Evolutionary conservation across 2,329 filamentous ascomycete species (phyloP), one percentile per base, ranked within the genome.

Genomic region (Neurospora sp.): DNA sequence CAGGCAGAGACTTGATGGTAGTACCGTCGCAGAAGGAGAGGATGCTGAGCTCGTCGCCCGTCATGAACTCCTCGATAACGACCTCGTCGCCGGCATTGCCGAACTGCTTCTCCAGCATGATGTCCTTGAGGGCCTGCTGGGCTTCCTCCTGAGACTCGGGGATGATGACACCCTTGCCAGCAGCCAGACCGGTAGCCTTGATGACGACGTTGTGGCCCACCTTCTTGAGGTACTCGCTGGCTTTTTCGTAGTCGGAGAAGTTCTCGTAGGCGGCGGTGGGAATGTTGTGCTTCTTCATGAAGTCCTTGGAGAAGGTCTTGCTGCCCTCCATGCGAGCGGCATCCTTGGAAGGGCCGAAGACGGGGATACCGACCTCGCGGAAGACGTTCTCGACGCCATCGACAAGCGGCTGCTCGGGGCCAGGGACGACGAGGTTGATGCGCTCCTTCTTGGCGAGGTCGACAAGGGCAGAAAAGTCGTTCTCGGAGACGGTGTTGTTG

Each of bases 261-360:
- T 96, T 97, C 80, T 91, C 88, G 82, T 97, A 98, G 46, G 87
- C 89, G 17, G 96, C 96, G 0, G 96, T 98, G 43, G 95, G 94
- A 76, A 99, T 97, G 76, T 87, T 86, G 82, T 97, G 89, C 74
- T 90, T 89, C 80, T 91, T 90, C 96, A 98, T 99, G 78, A 98
- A 98, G 80, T 98, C 94, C 80, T 99, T 99, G 72, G 92, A 93
- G 80, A 96, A 98, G 11, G 95, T 92, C 84, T 99, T 99, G 82
- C 92, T 96, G 71, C 96, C 96, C 81, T 99, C 96, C 87, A 99
- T 93, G 66, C 88, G 87, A 19, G 96, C 94, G 28, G 96, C 95
- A 67, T 89, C 88, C 81, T 91, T 89, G 70, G 90, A 91, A 5
- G 96, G 96, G 1, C 95, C 96, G 78, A 97, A 98, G 80, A 89